These are phyloP conservation scores for Onygena corvina DNA, from an alignment of 2,329 filamentous ascomycete genomes.

Conservation along the genomic window DNA sequence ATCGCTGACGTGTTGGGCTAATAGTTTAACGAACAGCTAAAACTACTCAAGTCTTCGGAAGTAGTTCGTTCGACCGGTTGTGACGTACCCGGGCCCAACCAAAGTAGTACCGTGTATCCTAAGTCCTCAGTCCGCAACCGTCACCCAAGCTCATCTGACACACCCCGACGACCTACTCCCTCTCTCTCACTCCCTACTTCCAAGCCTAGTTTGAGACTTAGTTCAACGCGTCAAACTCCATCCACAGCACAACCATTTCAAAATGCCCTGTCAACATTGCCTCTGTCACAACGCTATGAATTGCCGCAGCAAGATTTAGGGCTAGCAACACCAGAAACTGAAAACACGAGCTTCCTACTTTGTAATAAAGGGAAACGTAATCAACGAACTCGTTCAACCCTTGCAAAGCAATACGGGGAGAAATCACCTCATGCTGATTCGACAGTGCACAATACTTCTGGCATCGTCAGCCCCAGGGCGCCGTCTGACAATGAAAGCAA, in stretches of 20 bases:
- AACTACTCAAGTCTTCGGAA: neutral
- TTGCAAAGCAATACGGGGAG: neutral
- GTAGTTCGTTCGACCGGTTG: neutral
- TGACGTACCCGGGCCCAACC: neutral
- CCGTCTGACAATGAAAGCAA: slow-evolving; percentile 1
- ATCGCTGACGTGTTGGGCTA: neutral
- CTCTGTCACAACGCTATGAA: slow-evolving; percentile 5
- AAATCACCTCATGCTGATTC: neutral
- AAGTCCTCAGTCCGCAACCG: neutral
- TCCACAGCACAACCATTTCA: neutral
- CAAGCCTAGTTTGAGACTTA: neutral
- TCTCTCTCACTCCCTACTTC: slow-evolving; percentile 7
- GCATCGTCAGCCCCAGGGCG: neutral
- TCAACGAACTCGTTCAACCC: neutral
- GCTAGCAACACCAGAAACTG: slow-evolving; percentile 32
- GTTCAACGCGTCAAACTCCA: neutral
- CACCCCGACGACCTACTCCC: slow-evolving; percentile 10
- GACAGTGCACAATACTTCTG: neutral
- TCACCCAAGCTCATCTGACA: neutral
- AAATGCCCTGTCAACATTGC: neutral
- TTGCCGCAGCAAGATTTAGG: slow-evolving; percentile 23
- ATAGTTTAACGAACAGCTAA: neutral
- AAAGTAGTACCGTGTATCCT: neutral
- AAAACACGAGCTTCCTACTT: slow-evolving; percentile 22
- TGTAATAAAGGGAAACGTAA: neutral